Evolutionary conservation across 2,329 filamentous ascomycete genomes (phyloP), one percentile per base, ranked within the genome.

Genomic region (Botrytis medusae): DNA sequence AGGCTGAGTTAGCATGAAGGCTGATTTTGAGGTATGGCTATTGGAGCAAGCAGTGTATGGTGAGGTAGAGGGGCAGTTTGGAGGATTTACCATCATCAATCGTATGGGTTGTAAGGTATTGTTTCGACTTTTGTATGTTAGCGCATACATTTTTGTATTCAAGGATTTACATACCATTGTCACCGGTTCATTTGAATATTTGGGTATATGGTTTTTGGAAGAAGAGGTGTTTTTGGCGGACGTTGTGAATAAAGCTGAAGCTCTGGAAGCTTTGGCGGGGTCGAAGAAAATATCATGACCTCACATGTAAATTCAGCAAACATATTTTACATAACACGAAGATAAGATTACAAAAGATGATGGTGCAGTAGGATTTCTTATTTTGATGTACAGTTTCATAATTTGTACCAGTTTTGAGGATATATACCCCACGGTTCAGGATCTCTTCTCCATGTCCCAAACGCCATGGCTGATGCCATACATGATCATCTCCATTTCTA

Each of bases 21-120:
- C 34, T 7, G 8, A 10, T 10, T 7, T 32, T 4, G 20, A 42
- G 32, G n/a, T 34, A 14, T 32, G 4, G 32, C 14, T 44, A 16
- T 25, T 18, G 44, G 40, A 37, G 44, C 61, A 42, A 59, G 71
- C 59, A 18, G 73, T 12, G 22, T 2, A 54, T 34, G 12, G 32
- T 20, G 60, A 12, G 40, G n/a, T 40, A 32, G 64, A 57, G 65
- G 64, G 63, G 63, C 22, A 51, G 29, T 32, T 22, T 20, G 16
- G 20, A 25, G 75, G 72, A 81, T 85, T 82, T 82, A 93, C 93
- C 94, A 85, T 94, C 89, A 82, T 97, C 93, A 82, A 97, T 89
- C 61, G 94, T 95, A 83, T 97, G 93, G 77, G 92, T 92, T 80
- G 95, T 97, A 76, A 99, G 89, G 82, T 98, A 99, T 91, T 98